Evolutionary conservation across 2,329 filamentous ascomycete species (phyloP).

Genomic region (Colletotrichum lupini): DNA sequence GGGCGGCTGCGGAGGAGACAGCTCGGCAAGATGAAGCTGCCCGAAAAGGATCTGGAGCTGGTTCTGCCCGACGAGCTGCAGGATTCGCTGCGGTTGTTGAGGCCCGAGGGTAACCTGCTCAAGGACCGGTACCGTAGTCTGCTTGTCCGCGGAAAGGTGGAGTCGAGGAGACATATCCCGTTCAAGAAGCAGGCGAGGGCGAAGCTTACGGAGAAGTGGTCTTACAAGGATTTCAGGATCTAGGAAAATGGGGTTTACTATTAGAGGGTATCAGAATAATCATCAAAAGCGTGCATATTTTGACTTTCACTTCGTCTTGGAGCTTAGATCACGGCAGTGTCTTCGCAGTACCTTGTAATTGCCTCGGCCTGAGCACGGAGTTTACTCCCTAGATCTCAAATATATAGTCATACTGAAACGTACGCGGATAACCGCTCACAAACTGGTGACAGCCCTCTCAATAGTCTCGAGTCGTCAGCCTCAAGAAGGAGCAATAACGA

Average conservation of each 20-base stretch:
- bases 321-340: too few species aligned
- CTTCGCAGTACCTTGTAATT: too few species aligned
- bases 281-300: conserved; percentile 28
- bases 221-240: conserved; percentile 88
- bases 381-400: too few species aligned
- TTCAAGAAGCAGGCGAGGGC: conserved; percentile 86
- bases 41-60: conserved; percentile 83
- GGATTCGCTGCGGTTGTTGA: conserved; percentile 82
- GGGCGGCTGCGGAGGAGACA: conserved; percentile 75
- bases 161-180: conserved; percentile 80
- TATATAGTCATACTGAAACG: too few species aligned
- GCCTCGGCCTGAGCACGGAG: rapidly evolving
- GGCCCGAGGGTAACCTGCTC: conserved; percentile 95
- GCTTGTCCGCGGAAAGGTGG: conserved; percentile 88
- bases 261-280: conserved; percentile 12
- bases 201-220: conserved; percentile 94
- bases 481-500: too few species aligned
- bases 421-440: neutral
- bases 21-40: conserved; percentile 79
- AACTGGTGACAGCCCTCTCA: too few species aligned
- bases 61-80: conserved; percentile 86
- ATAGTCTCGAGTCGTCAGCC: too few species aligned
- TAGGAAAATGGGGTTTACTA: neutral
- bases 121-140: conserved; percentile 92
- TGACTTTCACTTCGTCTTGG: neutral